A percentile compares a stretch with the other conserved stretches of the same genome.
These are phyloP conservation scores for Colletotrichum cordylinicola DNA, from an alignment of 2,329 filamentous ascomycete species.

Conservation along the genomic window DNA sequence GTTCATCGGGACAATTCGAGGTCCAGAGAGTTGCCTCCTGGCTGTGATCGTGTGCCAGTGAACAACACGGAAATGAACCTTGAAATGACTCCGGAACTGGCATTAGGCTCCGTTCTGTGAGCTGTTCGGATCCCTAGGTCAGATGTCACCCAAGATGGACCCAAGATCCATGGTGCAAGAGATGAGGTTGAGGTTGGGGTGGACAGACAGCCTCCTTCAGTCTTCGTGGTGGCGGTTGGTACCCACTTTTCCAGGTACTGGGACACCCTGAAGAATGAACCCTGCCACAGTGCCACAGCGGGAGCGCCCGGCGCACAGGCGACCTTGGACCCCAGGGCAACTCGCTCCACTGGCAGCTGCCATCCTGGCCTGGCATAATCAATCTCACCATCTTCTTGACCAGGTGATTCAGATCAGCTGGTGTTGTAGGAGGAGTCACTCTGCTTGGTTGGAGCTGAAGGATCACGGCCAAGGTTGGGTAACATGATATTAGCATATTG, in stretches of 20 bases:
- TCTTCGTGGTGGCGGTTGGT: background rate
- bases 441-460: background rate
- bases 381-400: background rate
- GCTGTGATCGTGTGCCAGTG: background rate
- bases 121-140: background rate
- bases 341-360: background rate
- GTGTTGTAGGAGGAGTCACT: background rate
- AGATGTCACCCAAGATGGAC: background rate
- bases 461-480: background rate
- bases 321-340: background rate
- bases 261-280: slow-evolving; percentile 13
- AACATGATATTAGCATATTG: background rate
- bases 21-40: background rate
- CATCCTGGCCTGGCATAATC: background rate
- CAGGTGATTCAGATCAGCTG: background rate
- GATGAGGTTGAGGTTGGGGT: background rate
- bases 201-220: background rate
- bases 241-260: background rate
- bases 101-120: background rate
- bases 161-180: background rate
- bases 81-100: background rate
- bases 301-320: background rate
- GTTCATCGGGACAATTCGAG: background rate
- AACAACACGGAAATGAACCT: background rate
- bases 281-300: slow-evolving; percentile 1